Evolutionary conservation across 495 filamentous ascomycete species (phyloP), one percentile per base, ranked within the genome.

Genomic region (Baudoinia panamericana): DNA sequence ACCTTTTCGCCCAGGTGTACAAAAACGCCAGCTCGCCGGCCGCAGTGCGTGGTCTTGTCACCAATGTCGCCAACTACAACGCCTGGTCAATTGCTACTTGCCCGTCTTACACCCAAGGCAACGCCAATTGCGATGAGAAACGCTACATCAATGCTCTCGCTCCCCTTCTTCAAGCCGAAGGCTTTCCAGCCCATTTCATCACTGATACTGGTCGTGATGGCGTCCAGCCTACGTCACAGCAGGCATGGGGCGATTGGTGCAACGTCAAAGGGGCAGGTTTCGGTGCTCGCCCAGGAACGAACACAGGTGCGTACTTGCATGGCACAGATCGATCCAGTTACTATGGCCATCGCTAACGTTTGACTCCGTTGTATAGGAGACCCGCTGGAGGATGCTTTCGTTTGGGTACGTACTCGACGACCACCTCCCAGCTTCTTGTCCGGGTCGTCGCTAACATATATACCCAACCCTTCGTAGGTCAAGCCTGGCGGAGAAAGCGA

Each of bases 401-500:
- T 84, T 58, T 86, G 81, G 82, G n/a, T n/a, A n/a, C n/a, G n/a
- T n/a, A n/a, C n/a, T n/a, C n/a, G n/a, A n/a, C n/a, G n/a, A n/a
- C n/a, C n/a, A n/a, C n/a, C n/a, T n/a, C n/a, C n/a, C n/a, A n/a
- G n/a, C n/a, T n/a, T n/a, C n/a, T n/a, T n/a, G n/a, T n/a, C n/a
- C n/a, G n/a, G n/a, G n/a, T n/a, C n/a, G n/a, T n/a, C n/a, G n/a
- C n/a, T n/a, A n/a, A n/a, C n/a, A n/a, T n/a, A n/a, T n/a, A n/a
- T n/a, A n/a, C n/a, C n/a, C n/a, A n/a, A n/a, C n/a, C n/a, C n/a
- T n/a, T n/a, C n/a, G n/a, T n/a, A n/a, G n/a, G 64, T 82, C 51
- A 86, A 85, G 73, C 82, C 80, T 39, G 82, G 82, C 53, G 82
- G 82, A 50, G 81, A 90, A 61, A 76, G 73, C 30, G 82, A 86